phyloP scores from a whole-genome alignment of 257 asterid species.

The Cordia subcordata region DNA sequence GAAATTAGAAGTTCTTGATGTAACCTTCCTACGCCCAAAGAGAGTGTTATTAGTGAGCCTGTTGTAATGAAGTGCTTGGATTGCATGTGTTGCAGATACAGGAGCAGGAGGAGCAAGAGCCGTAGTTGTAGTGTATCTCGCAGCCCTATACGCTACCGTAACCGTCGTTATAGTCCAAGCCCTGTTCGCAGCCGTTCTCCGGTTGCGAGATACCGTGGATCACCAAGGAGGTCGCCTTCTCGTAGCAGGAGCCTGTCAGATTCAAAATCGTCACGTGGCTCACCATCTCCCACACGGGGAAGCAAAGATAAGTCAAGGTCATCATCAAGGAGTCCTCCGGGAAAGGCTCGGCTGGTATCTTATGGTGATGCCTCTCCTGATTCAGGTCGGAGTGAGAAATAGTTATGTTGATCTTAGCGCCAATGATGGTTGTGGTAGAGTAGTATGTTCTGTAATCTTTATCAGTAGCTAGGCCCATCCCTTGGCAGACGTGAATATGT shows the following conservation, averaged over 20 bases:
- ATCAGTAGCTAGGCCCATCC: no score
- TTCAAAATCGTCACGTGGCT: conserved; percentile 43
- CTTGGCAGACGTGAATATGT: no score
- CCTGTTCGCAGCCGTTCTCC: conserved; percentile 67
- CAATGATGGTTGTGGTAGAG: no score
- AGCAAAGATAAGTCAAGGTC: conserved; percentile 52
- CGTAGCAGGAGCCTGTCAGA: conserved; percentile 56
- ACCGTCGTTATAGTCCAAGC: conserved; percentile 63
- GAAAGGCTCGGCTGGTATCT: conserved; percentile 65
- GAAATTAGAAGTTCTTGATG: no score
- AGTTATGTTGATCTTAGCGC: no score
- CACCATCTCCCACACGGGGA: conserved; percentile 47
- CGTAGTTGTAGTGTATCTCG: conserved; percentile 70
- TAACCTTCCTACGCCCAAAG: no score
- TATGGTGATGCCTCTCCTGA: conserved; percentile 87
- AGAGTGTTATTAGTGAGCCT: not conserved
- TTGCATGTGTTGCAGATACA: conserved; percentile 41
- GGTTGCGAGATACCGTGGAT: conserved; percentile 45
- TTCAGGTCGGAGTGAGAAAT: conserved; percentile 37
- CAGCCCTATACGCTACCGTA: conserved; percentile 80
- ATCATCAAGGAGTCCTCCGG: conserved; percentile 57
- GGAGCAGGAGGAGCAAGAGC: conserved; percentile 46
- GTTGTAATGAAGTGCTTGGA: not conserved
- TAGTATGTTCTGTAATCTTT: no score
- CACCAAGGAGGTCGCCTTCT: conserved; percentile 48